phyloP scores from a whole-genome alignment of 2,329 filamentous ascomycete genomes.

The Alternaria burnsii region DNA sequence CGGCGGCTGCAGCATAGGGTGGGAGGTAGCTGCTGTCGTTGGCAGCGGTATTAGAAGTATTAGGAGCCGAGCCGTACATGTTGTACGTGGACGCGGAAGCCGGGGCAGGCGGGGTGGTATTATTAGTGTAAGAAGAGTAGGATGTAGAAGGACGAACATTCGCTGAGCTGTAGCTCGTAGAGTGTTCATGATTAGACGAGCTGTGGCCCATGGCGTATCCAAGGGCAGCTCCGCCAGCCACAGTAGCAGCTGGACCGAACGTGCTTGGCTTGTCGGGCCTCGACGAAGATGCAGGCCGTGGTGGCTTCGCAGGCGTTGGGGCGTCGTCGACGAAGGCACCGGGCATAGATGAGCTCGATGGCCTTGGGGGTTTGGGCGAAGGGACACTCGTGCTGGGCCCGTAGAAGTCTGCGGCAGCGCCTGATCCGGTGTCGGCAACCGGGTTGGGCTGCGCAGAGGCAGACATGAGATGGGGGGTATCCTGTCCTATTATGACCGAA shows the following conservation, averaged over 20 bases:
- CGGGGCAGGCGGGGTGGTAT: slow-evolving; percentile 23
- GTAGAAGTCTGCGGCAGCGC: slow-evolving; percentile 68
- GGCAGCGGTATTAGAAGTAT: slow-evolving; percentile 37
- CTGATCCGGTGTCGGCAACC: slow-evolving; percentile 67
- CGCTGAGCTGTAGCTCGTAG: slow-evolving; percentile 33
- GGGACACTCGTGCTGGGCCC: slow-evolving; percentile 34
- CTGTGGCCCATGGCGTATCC: slow-evolving; percentile 51
- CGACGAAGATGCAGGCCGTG: slow-evolving; percentile 34
- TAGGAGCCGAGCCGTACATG: slow-evolving; percentile 43
- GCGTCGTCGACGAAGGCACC: slow-evolving; percentile 48
- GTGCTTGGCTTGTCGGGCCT: slow-evolving; percentile 44
- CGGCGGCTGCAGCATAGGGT: slow-evolving; percentile 35
- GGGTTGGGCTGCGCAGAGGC: slow-evolving; percentile 62
- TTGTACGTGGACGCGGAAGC: slow-evolving; percentile 17
- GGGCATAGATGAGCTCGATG: slow-evolving; percentile 43
- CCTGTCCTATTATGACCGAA: slow-evolving; percentile 62
- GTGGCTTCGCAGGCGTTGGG: slow-evolving; percentile 43
- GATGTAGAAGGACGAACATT: slow-evolving; percentile 38
- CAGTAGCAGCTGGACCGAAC: slow-evolving; percentile 46
- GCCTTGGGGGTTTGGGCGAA: slow-evolving; percentile 48
- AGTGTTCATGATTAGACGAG: slow-evolving; percentile 40
- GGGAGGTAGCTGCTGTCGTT: slow-evolving; percentile 45
- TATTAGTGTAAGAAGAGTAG: slow-evolving; percentile 36
- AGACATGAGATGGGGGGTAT: slow-evolving; percentile 64
- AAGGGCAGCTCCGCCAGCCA: slow-evolving; percentile 54